Conservation (phyloP, 2,329 filamentous ascomycete species). For the Endothia cerciana region DNA sequence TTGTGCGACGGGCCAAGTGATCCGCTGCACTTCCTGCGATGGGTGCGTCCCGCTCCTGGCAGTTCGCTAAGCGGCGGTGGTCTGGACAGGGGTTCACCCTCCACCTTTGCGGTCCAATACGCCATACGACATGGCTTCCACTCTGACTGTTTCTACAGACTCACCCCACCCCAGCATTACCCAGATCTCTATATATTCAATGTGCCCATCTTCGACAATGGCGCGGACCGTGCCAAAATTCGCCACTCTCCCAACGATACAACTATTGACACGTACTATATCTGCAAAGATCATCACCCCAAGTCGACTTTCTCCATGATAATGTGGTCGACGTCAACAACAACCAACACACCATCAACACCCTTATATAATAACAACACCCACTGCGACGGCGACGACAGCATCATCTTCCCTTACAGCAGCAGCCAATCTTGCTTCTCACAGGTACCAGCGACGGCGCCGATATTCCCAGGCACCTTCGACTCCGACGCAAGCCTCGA, state of each 20-base stretch:
- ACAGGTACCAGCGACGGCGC: slow-evolving; percentile 12
- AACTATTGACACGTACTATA: neutral
- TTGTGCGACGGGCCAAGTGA: neutral
- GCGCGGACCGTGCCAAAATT: slow-evolving; percentile 15
- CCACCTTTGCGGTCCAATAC: slow-evolving; percentile 14
- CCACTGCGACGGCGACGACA: neutral
- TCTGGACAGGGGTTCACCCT: slow-evolving; percentile 11
- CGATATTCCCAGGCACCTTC: slow-evolving; percentile 29
- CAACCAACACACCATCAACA: slow-evolving; percentile 32
- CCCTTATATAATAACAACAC: slow-evolving; percentile 10
- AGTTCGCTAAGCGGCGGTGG: neutral
- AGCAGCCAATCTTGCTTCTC: slow-evolving; percentile 18
- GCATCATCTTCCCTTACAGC: slow-evolving; percentile 7
- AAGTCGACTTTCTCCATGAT: slow-evolving; percentile 18
- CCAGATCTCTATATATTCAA: slow-evolving; percentile 24
- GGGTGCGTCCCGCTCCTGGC: neutral
- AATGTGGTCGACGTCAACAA: slow-evolving; percentile 25
- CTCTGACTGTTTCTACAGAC: slow-evolving; percentile 5
- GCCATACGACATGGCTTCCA: slow-evolving; percentile 16
- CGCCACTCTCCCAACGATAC: slow-evolving; percentile 1
- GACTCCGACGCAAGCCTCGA: slow-evolving; percentile 31
- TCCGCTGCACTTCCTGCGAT: too few species aligned
- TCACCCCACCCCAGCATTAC: slow-evolving; percentile 19
- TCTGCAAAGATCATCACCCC: neutral
- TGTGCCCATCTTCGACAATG: slow-evolving; percentile 19